Percentiles rank a stretch among this genome's conserved stretches.
phyloP scores from a whole-genome alignment of 2,329 filamentous ascomycete genomes.

The Colletotrichum aenigma region DNA sequence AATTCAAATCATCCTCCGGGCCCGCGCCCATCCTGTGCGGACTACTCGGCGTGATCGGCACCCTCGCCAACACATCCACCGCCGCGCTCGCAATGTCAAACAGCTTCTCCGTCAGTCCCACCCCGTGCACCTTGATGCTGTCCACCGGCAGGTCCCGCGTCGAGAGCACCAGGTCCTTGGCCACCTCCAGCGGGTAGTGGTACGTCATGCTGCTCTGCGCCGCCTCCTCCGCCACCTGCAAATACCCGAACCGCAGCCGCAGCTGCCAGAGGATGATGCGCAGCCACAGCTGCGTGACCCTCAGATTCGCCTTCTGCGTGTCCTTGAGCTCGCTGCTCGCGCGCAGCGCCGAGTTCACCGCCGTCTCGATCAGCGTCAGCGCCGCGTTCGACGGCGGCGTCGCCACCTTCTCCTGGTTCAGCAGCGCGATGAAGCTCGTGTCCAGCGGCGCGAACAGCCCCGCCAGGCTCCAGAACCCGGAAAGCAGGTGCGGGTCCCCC shows the following conservation, averaged over 20 bases:
- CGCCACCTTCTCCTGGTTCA: constrained; percentile 41
- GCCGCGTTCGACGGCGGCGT: constrained; percentile 32
- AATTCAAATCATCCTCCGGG: constrained; percentile 41
- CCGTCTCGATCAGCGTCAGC: constrained; percentile 38
- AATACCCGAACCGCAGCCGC: constrained; percentile 44
- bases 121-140: constrained; percentile 46
- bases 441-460: constrained; percentile 46
- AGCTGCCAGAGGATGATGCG: constrained; percentile 50
- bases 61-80: constrained; percentile 46
- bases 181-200: constrained; percentile 46
- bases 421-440: constrained; percentile 43
- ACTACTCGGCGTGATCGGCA: constrained; percentile 35
- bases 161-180: constrained; percentile 41
- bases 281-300: constrained; percentile 50
- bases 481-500: constrained; percentile 29
- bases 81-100: constrained; percentile 50
- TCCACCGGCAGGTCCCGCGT: constrained; percentile 40
- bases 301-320: constrained; percentile 48
- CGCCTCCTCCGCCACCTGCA: constrained; percentile 33
- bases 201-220: constrained; percentile 40
- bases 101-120: constrained; percentile 50
- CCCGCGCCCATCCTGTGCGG: constrained; percentile 28
- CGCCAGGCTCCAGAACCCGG: constrained; percentile 43
- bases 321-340: constrained; percentile 37
- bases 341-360: constrained; percentile 39